Conservation (phyloP, 2,329 filamentous ascomycete genomes). For the Fusarium sterilihyphosum region DNA sequence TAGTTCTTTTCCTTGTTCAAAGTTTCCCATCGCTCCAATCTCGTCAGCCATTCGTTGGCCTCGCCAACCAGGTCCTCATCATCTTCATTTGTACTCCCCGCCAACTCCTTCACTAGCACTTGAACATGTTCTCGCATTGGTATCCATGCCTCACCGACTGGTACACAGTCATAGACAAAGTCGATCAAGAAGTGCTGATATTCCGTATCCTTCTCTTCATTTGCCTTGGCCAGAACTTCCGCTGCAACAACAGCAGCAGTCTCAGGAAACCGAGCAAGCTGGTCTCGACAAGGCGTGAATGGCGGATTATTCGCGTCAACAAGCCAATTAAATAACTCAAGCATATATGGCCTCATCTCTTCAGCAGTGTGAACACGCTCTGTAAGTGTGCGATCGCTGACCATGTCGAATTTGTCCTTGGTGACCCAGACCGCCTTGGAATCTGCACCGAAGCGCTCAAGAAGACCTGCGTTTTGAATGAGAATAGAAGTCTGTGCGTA, state of each 20-base stretch:
- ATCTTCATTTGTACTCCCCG: not conserved
- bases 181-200: not conserved
- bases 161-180: not conserved
- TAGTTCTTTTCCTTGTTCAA: rapidly evolving
- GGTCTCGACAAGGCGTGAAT: not conserved
- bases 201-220: not conserved
- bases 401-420: not conserved
- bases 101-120: not conserved
- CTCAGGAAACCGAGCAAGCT: not conserved
- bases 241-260: not conserved
- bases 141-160: not conserved
- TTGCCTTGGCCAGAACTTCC: not conserved
- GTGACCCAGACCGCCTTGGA: not conserved
- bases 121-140: not conserved
- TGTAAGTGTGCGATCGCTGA: not conserved
- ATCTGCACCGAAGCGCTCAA: not conserved
- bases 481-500: not conserved
- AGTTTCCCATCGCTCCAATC: not conserved
- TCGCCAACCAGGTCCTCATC: not conserved
- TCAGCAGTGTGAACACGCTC: not conserved
- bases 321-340: not conserved
- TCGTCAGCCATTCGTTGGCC: not conserved
- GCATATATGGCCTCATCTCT: constrained; percentile 1
- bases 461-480: not conserved
- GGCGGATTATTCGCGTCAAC: not conserved